Evolutionary conservation across 768 basidiomycete species (phyloP), one percentile per base, ranked within the genome.

Genomic region (Boletus subparvulus): DNA sequence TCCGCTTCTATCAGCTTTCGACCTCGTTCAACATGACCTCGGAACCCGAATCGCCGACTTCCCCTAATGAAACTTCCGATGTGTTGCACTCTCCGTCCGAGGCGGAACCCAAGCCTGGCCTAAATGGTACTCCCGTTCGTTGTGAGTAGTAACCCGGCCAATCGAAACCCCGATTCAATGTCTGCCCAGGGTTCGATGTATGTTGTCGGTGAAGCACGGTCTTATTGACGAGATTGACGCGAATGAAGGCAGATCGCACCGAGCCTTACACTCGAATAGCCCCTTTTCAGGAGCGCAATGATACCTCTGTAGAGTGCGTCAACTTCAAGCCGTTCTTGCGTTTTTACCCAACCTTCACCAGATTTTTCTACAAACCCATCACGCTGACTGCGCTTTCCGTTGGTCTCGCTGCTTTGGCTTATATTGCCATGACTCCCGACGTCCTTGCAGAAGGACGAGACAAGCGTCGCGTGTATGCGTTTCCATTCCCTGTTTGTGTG

Each of bases 351-450:
- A 46, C 52, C n/a, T 26, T 54, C 37, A 39, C n/a, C 49, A 92
- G 90, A 64, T 94, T 93, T 75, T 90, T 94, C 70, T 94, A 89
- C 75, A 90, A 87, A 55, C 92, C 91, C 4, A 75, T 90, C 36
- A 94, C 92, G 0, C 75, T 94, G 50, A 86, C 90, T 12, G 84
- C 87, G 28, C 81, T 93, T 36, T 78, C 86, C 4, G 68, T 79
- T 43, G 88, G 85, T 11, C 75, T 94, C 54, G 74, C 84, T 35
- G 75, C 85, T 6, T 75, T 94, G 54, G 88, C 89, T 0, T 93
- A 94, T 74, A 79, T 92, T 43, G 92, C 90, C 12, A 93, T 83
- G 67, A 85, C 91, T 6, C 84, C 90, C 61, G 90, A 92, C 67
- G 84, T 94, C n/a, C 73, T 94, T 39, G 84, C 86, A 64, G 92